These are phyloP conservation scores for Leucocoprinus leucothites DNA, from an alignment of 768 basidiomycete genomes.

Conservation along the genomic window DNA sequence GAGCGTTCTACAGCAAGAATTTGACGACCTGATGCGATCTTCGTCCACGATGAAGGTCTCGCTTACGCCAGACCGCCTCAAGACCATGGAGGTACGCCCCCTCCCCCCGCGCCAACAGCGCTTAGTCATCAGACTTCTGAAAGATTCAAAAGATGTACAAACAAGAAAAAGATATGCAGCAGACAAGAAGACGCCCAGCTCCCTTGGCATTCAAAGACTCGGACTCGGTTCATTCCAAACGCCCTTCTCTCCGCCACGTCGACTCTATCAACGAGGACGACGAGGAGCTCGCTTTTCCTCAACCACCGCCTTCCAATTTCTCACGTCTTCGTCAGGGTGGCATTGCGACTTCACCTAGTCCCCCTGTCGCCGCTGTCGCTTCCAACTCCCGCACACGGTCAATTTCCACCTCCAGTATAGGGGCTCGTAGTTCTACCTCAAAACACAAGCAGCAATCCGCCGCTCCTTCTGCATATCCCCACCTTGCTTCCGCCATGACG, in stretches of 20 bases:
- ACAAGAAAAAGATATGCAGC: conserved; percentile 66
- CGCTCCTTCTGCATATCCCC: conserved; percentile 26
- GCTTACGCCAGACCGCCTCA: conserved; percentile 89
- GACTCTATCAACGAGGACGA: conserved; percentile 70
- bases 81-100: conserved; percentile 83
- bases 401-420: conserved; percentile 35
- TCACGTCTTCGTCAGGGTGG: conserved; percentile 45
- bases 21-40: conserved; percentile 90
- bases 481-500: conserved; percentile 24
- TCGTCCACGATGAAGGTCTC: conserved; percentile 93
- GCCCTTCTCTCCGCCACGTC: conserved; percentile 49
- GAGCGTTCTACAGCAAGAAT: conserved; percentile 66
- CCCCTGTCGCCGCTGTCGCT: conserved; percentile 20
- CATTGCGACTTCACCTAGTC: conserved; percentile 4
- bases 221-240: conserved; percentile 30
- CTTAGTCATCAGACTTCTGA: conserved; percentile 32
- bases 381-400: conserved; percentile 36
- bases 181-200: conserved; percentile 36
- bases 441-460: conserved; percentile 27
- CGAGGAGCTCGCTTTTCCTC: conserved; percentile 38
- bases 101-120: conserved; percentile 16
- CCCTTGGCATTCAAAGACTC: conserved; percentile 33
- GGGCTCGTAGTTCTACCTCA: conserved; percentile 14
- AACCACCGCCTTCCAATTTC: conserved; percentile 18
- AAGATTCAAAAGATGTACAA: conserved; percentile 55